Conservation (phyloP, 225 moss, liverwort and hornwort genomes). For the Bryoerythrophyllum caledonicum region DNA sequence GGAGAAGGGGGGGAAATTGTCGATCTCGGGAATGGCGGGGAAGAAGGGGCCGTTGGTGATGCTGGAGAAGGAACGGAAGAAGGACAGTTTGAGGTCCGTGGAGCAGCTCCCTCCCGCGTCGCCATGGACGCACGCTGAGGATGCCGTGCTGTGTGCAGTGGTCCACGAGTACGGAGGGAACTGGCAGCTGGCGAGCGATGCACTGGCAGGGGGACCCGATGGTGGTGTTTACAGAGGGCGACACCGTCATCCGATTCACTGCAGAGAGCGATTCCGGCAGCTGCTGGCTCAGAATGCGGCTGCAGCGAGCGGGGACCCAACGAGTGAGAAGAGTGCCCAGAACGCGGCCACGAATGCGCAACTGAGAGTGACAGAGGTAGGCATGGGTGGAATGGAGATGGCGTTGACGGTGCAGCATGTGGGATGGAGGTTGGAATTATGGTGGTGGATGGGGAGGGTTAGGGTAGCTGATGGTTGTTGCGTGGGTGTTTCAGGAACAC, state of each 20-base stretch:
- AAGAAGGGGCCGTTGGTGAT: slow-evolving; percentile 87
- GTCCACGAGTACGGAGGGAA: slow-evolving; percentile 99
- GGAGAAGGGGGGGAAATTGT: slow-evolving; percentile 37
- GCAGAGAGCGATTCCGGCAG: slow-evolving; percentile 88
- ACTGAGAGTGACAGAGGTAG: slow-evolving; percentile 92
- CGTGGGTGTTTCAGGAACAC: slow-evolving; percentile 62
- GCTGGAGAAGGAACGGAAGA: slow-evolving; percentile 94
- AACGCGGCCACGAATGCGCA: slow-evolving; percentile 66
- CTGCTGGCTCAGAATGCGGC: slow-evolving; percentile 82
- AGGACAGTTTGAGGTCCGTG: slow-evolving; percentile 59
- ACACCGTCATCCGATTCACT: slow-evolving; percentile 82
- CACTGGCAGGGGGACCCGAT: slow-evolving; percentile 77
- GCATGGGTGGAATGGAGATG: background rate
- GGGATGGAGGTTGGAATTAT: background rate
- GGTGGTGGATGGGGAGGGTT: background rate
- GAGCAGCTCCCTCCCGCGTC: slow-evolving; percentile 70
- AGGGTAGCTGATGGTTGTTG: background rate
- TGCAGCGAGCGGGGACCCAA: slow-evolving; percentile 70
- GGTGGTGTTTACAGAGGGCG: slow-evolving; percentile 85
- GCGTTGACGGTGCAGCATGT: background rate
- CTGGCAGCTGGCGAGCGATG: slow-evolving; percentile 92
- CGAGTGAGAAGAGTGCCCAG: slow-evolving; percentile 60
- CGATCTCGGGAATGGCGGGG: slow-evolving; percentile 59
- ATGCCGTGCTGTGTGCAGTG: slow-evolving; percentile 90
- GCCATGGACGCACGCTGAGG: slow-evolving; percentile 81